Evolutionary conservation across 2,329 filamentous ascomycete genomes (phyloP), one percentile per base, ranked within the genome.

Genomic region (Cladosporium colombiae): DNA sequence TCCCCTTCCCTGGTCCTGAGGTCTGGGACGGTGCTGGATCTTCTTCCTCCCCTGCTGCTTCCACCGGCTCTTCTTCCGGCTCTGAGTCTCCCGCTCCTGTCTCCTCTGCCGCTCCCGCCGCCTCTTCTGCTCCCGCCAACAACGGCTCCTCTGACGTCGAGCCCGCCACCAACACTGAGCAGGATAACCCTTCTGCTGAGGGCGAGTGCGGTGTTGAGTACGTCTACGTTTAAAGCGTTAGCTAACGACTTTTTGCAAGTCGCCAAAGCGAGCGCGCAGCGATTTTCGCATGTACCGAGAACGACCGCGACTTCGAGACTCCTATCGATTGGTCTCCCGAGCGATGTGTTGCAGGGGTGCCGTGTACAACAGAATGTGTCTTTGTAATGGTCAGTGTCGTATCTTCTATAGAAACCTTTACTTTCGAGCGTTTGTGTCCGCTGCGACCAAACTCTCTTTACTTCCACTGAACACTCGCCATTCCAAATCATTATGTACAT

Each of bases 1-100:
- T 40, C 49, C 49, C 49, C 25, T 56, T 67, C 25, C 65, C 65
- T 16, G 67, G 67, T 18, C 67, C 67, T n/a, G 65, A 29, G 16
- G 65, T 68, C 31, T 68, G 67, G 67, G 29, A 46, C 23, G 66
- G 65, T 23, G 62, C 40, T 33, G 31, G 31, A 33, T 33, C 31
- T 11, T 33, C 31, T 33, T 33, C 10, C 31, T 11, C n/a, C n/a
- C n/a, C 31, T 33, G 10, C 31, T 33, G 8, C 33, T 33, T 50
- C 27, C 29, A 33, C n/a, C 14, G 31, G 31, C 31, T 53, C 49
- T 53, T 53, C 49, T 53, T 53, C 60, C 23, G 40, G 18, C 18
- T 29, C 49, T 25, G 35, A 53, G 46, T 23, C 59, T 6, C 8
- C 59, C 13, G 52, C 61, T 16, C 21, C 50, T 46, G 61, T 33